Conservation (phyloP, 2,329 filamentous ascomycete genomes). For the Apiospora marii region DNA sequence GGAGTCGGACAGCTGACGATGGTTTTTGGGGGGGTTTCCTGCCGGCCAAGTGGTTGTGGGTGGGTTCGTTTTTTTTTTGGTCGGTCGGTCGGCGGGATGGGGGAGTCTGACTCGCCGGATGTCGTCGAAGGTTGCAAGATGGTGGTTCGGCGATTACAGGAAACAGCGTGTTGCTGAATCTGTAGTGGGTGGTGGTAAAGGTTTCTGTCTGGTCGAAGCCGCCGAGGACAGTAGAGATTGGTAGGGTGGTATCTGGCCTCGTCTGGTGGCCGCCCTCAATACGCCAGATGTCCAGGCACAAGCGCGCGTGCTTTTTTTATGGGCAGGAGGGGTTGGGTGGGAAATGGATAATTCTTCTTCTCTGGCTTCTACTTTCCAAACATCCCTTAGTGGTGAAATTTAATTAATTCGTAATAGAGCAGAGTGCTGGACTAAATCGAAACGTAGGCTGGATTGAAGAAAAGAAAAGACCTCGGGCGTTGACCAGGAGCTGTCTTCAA, state of each 20-base stretch:
- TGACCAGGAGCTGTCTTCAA: background rate
- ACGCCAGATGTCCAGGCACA: conserved; percentile 16
- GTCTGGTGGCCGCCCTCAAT: conserved; percentile 20
- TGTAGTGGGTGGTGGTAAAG: conserved; percentile 15
- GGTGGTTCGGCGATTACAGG: conserved; percentile 10
- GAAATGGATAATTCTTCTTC: conserved; percentile 8
- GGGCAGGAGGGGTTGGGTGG: conserved; percentile 5
- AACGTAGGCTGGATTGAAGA: background rate
- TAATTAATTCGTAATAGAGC: background rate
- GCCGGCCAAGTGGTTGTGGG: conserved; percentile 8
- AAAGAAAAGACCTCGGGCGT: background rate
- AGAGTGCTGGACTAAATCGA: background rate
- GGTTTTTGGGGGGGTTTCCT: background rate
- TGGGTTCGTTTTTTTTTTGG: background rate
- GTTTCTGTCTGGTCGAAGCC: background rate
- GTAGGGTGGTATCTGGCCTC: conserved; percentile 18
- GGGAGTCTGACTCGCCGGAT: conserved; percentile 4
- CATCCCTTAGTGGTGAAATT: background rate
- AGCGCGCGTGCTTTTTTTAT: background rate
- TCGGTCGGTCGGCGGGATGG: conserved; percentile 3
- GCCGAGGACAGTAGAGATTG: background rate
- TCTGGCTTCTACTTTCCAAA: conserved; percentile 1
- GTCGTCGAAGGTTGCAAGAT: background rate
- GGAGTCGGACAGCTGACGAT: conserved; percentile 14
- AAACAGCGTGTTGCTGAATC: conserved; percentile 9